These are phyloP conservation scores for Parasitella parasitica DNA, from an alignment of 371 early-diverging fungal species.

Conservation along the genomic window DNA sequence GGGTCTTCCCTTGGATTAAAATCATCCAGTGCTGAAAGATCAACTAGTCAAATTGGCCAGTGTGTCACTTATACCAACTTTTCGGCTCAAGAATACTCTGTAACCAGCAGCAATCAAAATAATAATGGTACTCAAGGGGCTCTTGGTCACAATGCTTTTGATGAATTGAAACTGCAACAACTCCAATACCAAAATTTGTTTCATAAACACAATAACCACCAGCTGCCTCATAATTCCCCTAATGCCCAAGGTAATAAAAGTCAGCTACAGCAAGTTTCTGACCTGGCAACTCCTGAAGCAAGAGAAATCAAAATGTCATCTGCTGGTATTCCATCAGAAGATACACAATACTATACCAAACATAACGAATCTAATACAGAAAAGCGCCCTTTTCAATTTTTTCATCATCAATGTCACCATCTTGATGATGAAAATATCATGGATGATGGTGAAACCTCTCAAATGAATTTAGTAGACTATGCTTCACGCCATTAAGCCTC, in stretches of 20 bases:
- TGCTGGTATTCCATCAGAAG: constrained; percentile 11
- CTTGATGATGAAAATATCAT: constrained; percentile 16
- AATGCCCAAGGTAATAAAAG: not conserved
- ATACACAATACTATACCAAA: not conserved
- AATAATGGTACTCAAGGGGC: constrained; percentile 10
- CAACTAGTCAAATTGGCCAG: constrained; percentile 1
- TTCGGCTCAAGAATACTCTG: constrained; percentile 22
- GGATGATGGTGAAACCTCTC: constrained; percentile 25
- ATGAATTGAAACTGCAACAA: constrained; percentile 28
- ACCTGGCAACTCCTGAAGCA: not conserved
- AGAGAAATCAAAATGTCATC: constrained; percentile 9
- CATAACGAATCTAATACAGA: not conserved
- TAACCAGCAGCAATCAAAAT: not conserved
- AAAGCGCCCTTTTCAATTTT: not conserved
- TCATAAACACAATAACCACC: constrained; percentile 24
- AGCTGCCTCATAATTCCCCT: not conserved
- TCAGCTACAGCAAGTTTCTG: not conserved
- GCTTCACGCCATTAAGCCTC: constrained; percentile 8
- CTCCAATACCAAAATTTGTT: constrained; percentile 26
- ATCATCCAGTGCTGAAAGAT: constrained; percentile 18
- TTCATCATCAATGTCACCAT: constrained; percentile 12
- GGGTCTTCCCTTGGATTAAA: constrained; percentile 17
- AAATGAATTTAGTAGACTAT: constrained; percentile 21
- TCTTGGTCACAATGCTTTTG: constrained; percentile 17
- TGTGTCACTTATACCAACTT: constrained; percentile 24